Evolutionary conservation across 192 early-diverging fungal species (phyloP), one percentile per base, ranked within the genome.

Genomic region (Coemansia biformis): DNA sequence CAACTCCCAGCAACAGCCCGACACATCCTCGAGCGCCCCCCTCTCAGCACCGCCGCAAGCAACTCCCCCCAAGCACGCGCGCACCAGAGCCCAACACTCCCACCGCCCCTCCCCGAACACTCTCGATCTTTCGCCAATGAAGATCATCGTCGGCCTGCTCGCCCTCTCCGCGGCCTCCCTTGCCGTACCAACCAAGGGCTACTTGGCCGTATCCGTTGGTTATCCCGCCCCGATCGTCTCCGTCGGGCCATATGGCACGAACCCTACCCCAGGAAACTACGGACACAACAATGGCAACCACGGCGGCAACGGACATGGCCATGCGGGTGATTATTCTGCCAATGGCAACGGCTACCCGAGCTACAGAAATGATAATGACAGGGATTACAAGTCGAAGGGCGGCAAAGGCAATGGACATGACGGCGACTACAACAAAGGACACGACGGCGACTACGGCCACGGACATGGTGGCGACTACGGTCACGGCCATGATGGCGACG

Each of bases 131-230:
- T 26, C 24, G 24, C 24, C 24, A 26, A 66, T 66, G 63, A 66
- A 66, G 63, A 43, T 54, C 42, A 31, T 51, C 19, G 28, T 45
- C 19, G 58, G 56, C 12, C 36, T 66, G 21, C 40, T 66, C 34
- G 47, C 56, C 11, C 56, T 66, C 15, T 55, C 63, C 11, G 56
- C 33, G 21, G 36, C 46, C 15, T 51, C 46, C 0, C 22, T 51
- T 8, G 56, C 63, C 14, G 21, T 42, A 12, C 56, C 63, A 14
- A 29, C 50, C 2, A 29, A 24, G 15, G 57, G 31, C 8, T 45
- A 34, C 37, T 29, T 38, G 8, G 43, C 43, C 0, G 14, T 24
- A 1, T 19, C 49, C 3, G 11, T 28, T 14, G n/a, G n/a, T n/a
- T n/a, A n/a, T n/a, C n/a, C n/a, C n/a, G n/a, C n/a, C n/a, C n/a